Evolutionary conservation across 352 stramenopile species (phyloP).

Genomic region (Phytophthora megakarya): DNA sequence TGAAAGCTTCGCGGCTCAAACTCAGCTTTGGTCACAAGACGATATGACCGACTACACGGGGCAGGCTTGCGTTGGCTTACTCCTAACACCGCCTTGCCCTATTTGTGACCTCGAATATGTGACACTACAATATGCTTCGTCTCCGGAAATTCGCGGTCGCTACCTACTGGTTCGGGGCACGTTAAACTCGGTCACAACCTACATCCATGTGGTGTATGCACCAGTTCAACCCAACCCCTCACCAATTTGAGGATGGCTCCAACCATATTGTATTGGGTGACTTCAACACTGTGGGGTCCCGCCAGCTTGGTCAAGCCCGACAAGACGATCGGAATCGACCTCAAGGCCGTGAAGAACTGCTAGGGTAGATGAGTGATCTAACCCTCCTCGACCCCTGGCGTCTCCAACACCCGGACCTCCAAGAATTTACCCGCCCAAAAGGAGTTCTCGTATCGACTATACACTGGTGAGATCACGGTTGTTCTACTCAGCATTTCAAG

Average conservation of each 20-base stretch:
- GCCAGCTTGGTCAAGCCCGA: background rate
- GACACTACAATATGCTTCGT: background rate
- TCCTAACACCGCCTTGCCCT: conserved; percentile 1
- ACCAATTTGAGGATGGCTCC: conserved; percentile 1
- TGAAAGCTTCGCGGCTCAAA: conserved; percentile 9
- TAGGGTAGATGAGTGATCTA: background rate
- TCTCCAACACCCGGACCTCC: background rate
- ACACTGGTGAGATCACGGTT: background rate
- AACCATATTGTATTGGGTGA: conserved; percentile 6
- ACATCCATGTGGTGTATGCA: conserved; percentile 24
- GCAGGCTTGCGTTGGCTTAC: conserved; percentile 3
- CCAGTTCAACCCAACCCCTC: background rate
- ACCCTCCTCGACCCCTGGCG: conserved; percentile 3
- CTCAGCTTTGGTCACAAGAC: conserved; percentile 26
- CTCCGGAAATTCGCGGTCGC: background rate
- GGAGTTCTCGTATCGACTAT: conserved; percentile 5
- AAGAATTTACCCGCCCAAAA: conserved; percentile 9
- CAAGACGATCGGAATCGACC: background rate
- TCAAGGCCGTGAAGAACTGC: background rate
- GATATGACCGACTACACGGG: conserved; percentile 6
- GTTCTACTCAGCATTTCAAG: background rate
- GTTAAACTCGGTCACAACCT: background rate
- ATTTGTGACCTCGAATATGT: conserved; percentile 3
- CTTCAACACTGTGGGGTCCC: conserved; percentile 6
- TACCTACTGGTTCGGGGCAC: conserved; percentile 10